Conservation (phyloP, 2,329 filamentous ascomycete genomes). For the Neofusicoccum sp. region DNA sequence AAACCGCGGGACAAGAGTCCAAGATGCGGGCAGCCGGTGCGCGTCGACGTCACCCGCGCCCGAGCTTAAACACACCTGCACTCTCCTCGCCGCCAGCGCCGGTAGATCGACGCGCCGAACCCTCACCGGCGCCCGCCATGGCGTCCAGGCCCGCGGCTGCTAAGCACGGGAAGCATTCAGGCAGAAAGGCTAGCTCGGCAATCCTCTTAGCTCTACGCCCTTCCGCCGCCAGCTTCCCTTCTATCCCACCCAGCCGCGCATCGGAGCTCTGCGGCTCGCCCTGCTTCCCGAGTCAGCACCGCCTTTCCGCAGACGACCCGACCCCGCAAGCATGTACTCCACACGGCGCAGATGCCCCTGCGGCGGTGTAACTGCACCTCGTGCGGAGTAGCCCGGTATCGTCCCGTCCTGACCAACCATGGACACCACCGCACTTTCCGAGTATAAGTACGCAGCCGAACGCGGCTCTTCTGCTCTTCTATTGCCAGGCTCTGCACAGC, state of each 20-base stretch:
- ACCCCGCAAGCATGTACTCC: constrained; percentile 2
- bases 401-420: too few relatives aligned
- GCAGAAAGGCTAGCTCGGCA: not conserved
- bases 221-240: not conserved
- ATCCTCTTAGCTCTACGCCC: not conserved
- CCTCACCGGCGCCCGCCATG: not conserved
- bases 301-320: not conserved
- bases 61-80: not conserved
- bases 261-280: not conserved
- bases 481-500: constrained; percentile 33
- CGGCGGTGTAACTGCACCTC: not conserved
- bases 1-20: not conserved
- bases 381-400: not conserved
- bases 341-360: not conserved
- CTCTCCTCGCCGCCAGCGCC: not conserved
- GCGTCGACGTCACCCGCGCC: not conserved
- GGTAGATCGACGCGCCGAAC: constrained; percentile 4
- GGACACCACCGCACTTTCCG: not conserved
- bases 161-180: not conserved
- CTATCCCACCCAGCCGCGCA: not conserved
- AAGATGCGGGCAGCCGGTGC: not conserved
- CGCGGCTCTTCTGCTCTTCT: constrained; percentile 37
- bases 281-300: not conserved
- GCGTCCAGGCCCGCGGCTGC: not conserved
- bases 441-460: not conserved